Evolutionary conservation across 106 monocot genomes (phyloP).

Genomic region (Dendrobium chrysotoxum): DNA sequence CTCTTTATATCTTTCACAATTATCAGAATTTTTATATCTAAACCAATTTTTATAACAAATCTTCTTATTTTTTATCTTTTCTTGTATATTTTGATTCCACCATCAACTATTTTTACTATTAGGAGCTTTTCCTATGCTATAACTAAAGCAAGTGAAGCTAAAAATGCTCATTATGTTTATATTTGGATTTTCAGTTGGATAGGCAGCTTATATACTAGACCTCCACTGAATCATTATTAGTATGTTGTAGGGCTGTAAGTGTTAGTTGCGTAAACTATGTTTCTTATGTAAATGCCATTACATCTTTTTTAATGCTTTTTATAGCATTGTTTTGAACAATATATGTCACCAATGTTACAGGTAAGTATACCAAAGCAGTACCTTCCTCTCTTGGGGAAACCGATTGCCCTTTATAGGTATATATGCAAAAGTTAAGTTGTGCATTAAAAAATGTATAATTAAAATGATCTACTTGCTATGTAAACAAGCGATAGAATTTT

Average conservation of each 20-base stretch:
- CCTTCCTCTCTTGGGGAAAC: conserved; percentile 80
- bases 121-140: too few relatives aligned
- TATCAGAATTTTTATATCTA: too few relatives aligned
- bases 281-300: background rate
- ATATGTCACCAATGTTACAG: conserved; percentile 24
- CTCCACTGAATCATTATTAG: background rate
- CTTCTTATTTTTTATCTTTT: too few relatives aligned
- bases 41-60: too few relatives aligned
- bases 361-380: conserved; percentile 97
- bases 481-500: background rate
- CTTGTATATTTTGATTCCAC: too few relatives aligned
- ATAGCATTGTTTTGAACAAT: background rate
- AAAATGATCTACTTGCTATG: background rate
- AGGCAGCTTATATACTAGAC: too few relatives aligned
- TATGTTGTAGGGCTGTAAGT: background rate
- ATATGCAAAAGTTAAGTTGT: background rate
- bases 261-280: background rate
- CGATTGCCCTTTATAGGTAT: conserved; percentile 94
- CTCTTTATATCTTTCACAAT: too few relatives aligned
- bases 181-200: too few relatives aligned
- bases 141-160: too few relatives aligned
- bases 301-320: background rate
- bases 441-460: background rate
- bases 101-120: too few relatives aligned
- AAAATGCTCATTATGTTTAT: too few relatives aligned